Base-by-base conservation (phyloP, 2,329 filamentous ascomycete genomes). In the Penicillium griseofulvum region DNA sequence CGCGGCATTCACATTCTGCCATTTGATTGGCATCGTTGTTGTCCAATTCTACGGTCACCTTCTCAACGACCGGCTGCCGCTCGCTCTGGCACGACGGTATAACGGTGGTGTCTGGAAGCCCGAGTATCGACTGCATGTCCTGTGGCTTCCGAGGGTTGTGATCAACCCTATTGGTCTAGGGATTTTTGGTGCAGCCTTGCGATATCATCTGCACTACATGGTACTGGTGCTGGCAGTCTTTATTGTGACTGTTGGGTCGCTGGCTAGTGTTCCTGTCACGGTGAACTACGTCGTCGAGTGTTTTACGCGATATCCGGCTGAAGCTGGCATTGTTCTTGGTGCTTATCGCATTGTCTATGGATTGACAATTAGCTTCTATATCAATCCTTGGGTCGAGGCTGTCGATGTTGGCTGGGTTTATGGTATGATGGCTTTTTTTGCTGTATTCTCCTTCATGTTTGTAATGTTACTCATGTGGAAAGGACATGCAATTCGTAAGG, bases 381-480 rank as follows among this genome's bases (percentile, higher is more conserved):
- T 76, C 29, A 63, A 68, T 17, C 65, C 65, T 1, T 78, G 76
- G 75, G 68, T 71, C 10, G 65, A 51, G 5, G 64, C 63, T 8
- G 70, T 77, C 2, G 66, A 65, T 16, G 61, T 74, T 12, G 70
- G 69, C 4, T 77, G 75, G 75, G 69, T 72, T 2, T 76, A 74
- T 65, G 75, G 75, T 0, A 74, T 73, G 64, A 72, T 73, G 66
- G 74, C 74, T 1, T 73, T 77, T 31, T 71, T 76, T 54, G 62
- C 63, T 0, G 49, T 67, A 3, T 60, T 65, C 11, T 64, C 63
- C 1, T 65, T 61, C 43, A 47, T 64, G 17, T 65, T 65, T 33
- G 61, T 65, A 8, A 61, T 64, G 55, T 43, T 66, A 22, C 52
- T 66, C n/a, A 65, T 65, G 63, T 66, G 64, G 64, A 65, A 66